These are phyloP conservation scores for Flaveria sonorensis DNA, from an alignment of 129 eudicot genomes.

Conservation along the genomic window DNA sequence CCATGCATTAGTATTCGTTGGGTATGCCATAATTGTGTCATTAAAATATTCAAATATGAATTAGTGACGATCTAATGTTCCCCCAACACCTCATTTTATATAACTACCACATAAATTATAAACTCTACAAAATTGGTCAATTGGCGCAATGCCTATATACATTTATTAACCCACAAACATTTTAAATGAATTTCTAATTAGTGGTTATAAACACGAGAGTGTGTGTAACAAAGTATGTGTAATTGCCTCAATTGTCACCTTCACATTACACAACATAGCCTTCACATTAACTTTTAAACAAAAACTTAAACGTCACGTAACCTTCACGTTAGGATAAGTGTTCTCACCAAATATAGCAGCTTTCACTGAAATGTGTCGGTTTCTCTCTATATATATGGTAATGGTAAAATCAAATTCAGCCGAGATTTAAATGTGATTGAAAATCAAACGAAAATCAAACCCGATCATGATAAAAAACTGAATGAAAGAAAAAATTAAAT, in stretches of 20 bases:
- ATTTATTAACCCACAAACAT: conserved; percentile 8
- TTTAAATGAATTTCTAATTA: conserved; percentile 3
- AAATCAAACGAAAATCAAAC: too few relatives aligned
- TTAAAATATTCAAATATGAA: conserved; percentile 21
- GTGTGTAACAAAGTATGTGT: background rate
- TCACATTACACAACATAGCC: background rate
- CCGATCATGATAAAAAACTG: too few relatives aligned
- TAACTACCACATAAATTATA: conserved; percentile 23
- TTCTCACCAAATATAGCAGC: conserved; percentile 2
- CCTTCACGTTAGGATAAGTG: background rate
- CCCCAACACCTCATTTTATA: conserved; percentile 23
- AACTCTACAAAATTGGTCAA: conserved; percentile 12
- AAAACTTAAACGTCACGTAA: background rate
- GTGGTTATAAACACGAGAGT: background rate
- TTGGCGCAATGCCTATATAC: conserved; percentile 14
- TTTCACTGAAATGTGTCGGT: background rate
- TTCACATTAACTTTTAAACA: background rate
- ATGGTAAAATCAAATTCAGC: too few relatives aligned
- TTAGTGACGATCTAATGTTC: conserved; percentile 33
- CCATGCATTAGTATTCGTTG: conserved; percentile 37
- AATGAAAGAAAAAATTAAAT: too few relatives aligned
- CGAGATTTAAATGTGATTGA: too few relatives aligned
- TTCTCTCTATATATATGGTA: too few relatives aligned
- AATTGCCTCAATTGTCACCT: background rate
- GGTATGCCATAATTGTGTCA: conserved; percentile 33